Base-by-base conservation (phyloP, 2,329 filamentous ascomycete genomes). In the Colletotrichum australisinense region DNA sequence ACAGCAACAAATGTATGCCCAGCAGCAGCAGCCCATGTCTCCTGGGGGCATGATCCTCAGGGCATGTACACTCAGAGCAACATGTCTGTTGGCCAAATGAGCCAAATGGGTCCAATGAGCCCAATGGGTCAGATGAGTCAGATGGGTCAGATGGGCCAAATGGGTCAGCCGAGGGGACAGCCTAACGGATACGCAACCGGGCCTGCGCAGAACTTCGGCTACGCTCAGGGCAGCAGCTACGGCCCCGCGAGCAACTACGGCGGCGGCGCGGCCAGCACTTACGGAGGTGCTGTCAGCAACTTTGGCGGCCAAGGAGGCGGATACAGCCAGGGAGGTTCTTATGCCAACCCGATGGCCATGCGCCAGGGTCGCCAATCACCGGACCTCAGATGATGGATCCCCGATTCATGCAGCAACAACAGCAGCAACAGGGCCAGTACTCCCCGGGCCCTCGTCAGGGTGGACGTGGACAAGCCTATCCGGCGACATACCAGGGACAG, bases 401-500 rank as follows among this genome's bases (percentile, higher is more conserved):
- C 26, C 75, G 79, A 5, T 77, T 79, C 26, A 76, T 78, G 59
- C 79, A 80, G 3, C 74, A 46, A 19, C 38, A 16, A 6, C 38
- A 42, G 38, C 38, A 42, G 42, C 42, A 46, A 46, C 42, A 76
- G 12, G 73, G 69, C 3, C 32, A 57, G 2, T 69, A 75, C 24
- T 73, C 74, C 14, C 58, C 67, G 9, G 72, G 73, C 5, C 55
- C 62, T 62, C 74, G 69, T 49, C 74, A 72, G 56, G 57, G 66
- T 14, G 71, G 71, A 8, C 70, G 71, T 6, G 62, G 73, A 11
- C 69, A 65, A 49, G 58, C 49, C 9, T 73, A 49, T 56, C 71
- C 56, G 35, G 66, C 73, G 12, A 80, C 80, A 22, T 81, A 83
- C 59, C 83, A 85, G 62, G 81, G 83, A 12, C 82, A 83, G 63